A percentile compares a stretch with the other conserved stretches of the same genome.
Conservation (phyloP, 176 grass and related monocot species). For the Lolium rigidum region DNA sequence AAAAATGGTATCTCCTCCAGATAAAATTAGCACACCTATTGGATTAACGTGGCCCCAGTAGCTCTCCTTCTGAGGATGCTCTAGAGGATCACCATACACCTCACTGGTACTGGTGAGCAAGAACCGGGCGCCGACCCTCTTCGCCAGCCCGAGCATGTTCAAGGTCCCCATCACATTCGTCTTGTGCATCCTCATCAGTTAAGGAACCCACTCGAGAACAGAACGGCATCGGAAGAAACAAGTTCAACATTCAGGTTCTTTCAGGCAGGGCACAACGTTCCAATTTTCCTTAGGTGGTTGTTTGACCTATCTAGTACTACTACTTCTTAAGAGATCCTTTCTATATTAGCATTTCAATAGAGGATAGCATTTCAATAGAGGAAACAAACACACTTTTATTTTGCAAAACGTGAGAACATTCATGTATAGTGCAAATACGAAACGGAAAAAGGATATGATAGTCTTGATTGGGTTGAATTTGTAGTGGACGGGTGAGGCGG, state of each 20-base stretch:
- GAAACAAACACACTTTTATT: no score
- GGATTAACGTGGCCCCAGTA: conserved; percentile 99
- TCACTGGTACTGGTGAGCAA: conserved; percentile 94
- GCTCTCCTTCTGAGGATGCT: conserved; percentile 96
- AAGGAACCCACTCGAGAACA: conserved; percentile 48
- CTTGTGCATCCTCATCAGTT: conserved; percentile 64
- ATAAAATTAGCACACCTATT: conserved; percentile 67
- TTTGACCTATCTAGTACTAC: no score
- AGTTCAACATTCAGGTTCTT: neutral
- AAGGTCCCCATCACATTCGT: conserved; percentile 99
- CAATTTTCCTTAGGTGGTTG: no score
- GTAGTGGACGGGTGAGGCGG: conserved; percentile 93
- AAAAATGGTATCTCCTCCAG: neutral
- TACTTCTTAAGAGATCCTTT: no score
- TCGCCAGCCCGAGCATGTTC: conserved; percentile 97
- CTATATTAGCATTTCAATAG: no score
- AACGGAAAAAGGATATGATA: conserved; percentile 94
- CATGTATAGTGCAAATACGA: no score
- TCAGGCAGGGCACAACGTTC: no score
- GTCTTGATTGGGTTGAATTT: conserved; percentile 99
- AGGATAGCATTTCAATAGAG: no score
- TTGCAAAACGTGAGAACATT: no score
- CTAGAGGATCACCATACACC: conserved; percentile 91
- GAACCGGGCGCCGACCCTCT: conserved; percentile 89
- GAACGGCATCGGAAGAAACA: conserved; percentile 4